These are phyloP conservation scores for Globisporangium canariense DNA, from an alignment of 352 stramenopile species.

Conservation along the genomic window DNA sequence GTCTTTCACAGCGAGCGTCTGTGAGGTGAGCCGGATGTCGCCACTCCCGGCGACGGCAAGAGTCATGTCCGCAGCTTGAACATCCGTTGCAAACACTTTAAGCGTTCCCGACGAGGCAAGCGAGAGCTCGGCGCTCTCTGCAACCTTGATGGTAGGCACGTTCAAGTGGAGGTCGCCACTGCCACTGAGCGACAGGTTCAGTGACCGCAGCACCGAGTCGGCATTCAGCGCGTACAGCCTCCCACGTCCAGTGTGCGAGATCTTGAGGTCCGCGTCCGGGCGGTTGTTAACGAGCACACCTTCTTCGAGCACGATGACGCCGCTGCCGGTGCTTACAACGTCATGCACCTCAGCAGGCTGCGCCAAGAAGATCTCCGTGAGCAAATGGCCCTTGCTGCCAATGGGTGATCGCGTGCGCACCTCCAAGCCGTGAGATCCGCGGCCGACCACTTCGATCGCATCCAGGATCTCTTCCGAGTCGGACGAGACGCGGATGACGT, in stretches of 20 bases:
- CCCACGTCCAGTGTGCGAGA: conserved; percentile 21
- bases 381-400: conserved; percentile 16
- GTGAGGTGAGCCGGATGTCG: conserved; percentile 18
- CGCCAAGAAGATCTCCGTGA: conserved; percentile 29
- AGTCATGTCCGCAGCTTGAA: conserved; percentile 10
- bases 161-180: conserved; percentile 31
- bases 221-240: conserved; percentile 18
- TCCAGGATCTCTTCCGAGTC: conserved; percentile 16
- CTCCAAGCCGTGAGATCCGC: conserved; percentile 15
- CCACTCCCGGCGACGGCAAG: conserved; percentile 21
- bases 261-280: conserved; percentile 8
- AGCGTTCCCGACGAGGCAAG: conserved; percentile 20
- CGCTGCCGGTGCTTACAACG: conserved; percentile 7
- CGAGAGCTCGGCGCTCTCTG: conserved; percentile 5
- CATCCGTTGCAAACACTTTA: conserved; percentile 14
- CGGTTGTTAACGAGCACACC: conserved; percentile 22
- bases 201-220: conserved; percentile 21
- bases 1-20: conserved; percentile 6
- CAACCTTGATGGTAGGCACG: conserved; percentile 12
- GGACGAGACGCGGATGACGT: conserved; percentile 24
- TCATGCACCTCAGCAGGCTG: conserved; percentile 14
- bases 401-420: conserved; percentile 8
- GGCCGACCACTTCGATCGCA: conserved; percentile 15
- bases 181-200: conserved; percentile 22
- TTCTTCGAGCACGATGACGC: conserved; percentile 26